Base-by-base conservation (phyloP, 148 eudicot genomes). In the Arbutus unedo region DNA sequence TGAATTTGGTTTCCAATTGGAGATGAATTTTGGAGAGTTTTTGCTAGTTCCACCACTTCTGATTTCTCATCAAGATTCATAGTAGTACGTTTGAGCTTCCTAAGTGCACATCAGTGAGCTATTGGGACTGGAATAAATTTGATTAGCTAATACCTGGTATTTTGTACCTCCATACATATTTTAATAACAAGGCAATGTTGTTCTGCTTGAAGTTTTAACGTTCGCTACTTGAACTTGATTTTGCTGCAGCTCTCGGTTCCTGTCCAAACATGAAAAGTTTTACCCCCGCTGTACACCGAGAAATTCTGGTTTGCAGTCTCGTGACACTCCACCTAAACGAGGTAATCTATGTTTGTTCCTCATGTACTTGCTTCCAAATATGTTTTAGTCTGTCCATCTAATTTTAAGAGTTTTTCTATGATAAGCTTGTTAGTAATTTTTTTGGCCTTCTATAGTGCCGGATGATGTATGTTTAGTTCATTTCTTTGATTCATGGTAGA, bases 281-380 rank as follows among this genome's bases (percentile, higher is more conserved):
- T 91, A 85, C 84, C 89, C 95, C 16, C 92, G 97, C 13, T 96
- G 99, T 81, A 87, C 89, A 15, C 94, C 94, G 0, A 92, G 94
- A 77, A 91, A 85, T 87, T 88, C 93, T 68, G 99, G 98, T 54
- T 98, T 97, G 18, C 97, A 96, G 85, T 93, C 94, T 62, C 99
- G 99, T 72, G 99, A 96, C 77, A 94, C 98, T 14, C 99, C 99
- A 41, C 99, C 99, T 16, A 92, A 96, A 78, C 89, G 99, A 96
- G 99, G 99, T 94, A 90, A 68, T 78, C 21, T 14, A 74, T 23
- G 48, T 81, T 41, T 82, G n/a, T 31, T 71, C 16, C 13, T 14
- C 50, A 6, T 19, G 43, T 38, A 6, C 60, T 54, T 38, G 56
- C 51, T 86, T 31, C 78, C 73, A 43, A 41, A 31, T 66, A 45